Evolutionary conservation across 768 basidiomycete species (phyloP), one percentile per base, ranked within the genome.

Genomic region (Lentinula aciculospora): DNA sequence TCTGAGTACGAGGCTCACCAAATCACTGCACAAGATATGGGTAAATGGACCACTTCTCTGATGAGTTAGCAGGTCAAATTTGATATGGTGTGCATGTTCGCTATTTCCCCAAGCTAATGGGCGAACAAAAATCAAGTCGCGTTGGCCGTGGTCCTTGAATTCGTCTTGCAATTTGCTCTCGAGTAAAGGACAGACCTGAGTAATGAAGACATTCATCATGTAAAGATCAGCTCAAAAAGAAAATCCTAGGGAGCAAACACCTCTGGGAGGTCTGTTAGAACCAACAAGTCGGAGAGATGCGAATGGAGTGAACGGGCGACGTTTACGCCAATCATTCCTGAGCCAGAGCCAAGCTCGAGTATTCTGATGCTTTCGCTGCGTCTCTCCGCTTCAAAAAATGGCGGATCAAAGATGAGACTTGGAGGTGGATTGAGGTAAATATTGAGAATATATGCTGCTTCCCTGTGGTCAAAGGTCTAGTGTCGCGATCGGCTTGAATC

Each of bases 271-370:
- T 95, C 94, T 7, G 92, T 94, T 7, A 79, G 77, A 19, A 89
- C 75, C 34, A 78, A 57, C 2, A 74, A 64, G 48, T 84, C 82
- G 13, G 82, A 64, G 42, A 44, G 51, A 5, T 71, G 67, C 21
- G 78, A 69, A 9, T 73, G 57, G 1, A 79, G 64, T 17, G 65
- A 28, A 8, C 60, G 50, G 28, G 76, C 69, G n/a, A 81, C 65
- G 36, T 65, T 63, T 31, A 74, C 74, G 2, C 77, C 81, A 10
- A 89, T 82, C 53, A 86, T 72, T 21, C 92, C 85, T 19, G 84
- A 80, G 2, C 94, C 92, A 10, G 91, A 87, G 10, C 92, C 93
- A 4, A 94, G 78, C 70, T 95, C 92, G 53, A 96, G 67, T 13
- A 85, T 71, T 0, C 75, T 66, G 61, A 28, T 68, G 58, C 53